Conservation (phyloP, 2,329 filamentous ascomycete species). For the Dothideomycetidae sp. region DNA sequence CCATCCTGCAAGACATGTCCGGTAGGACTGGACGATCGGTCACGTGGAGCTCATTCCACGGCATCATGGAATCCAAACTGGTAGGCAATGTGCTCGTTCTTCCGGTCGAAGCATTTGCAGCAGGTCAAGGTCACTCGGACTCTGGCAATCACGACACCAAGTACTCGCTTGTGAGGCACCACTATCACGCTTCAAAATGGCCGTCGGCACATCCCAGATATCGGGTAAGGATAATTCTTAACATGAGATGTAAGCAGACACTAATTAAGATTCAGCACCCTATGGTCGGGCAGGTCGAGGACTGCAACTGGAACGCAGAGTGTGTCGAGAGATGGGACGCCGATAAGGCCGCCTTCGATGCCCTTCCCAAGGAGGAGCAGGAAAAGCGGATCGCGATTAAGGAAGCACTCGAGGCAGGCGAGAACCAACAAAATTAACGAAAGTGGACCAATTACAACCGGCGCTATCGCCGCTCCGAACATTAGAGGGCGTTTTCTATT, state of each 20-base stretch:
- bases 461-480: too few species aligned
- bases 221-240: constrained; percentile 1
- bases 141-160: constrained; percentile 47
- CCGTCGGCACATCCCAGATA: constrained; percentile 47
- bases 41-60: constrained; percentile 49
- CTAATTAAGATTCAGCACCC: constrained; percentile 33
- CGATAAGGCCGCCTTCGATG: constrained; percentile 46
- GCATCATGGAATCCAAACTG: constrained; percentile 48
- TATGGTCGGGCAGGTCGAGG: constrained; percentile 54
- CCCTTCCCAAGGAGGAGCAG: constrained; percentile 45
- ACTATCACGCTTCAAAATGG: constrained; percentile 63
- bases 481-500: too few species aligned
- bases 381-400: constrained; percentile 33
- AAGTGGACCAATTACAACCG: too few species aligned
- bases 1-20: constrained; percentile 51
- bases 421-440: background rate
- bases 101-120: constrained; percentile 55
- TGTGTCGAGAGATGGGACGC: constrained; percentile 54
- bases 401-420: background rate
- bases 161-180: constrained; percentile 52
- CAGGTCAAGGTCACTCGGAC: constrained; percentile 55
- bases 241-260: background rate
- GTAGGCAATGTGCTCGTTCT: constrained; percentile 49
- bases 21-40: constrained; percentile 29
- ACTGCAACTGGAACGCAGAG: constrained; percentile 53